Percentiles rank a stretch among this genome's conserved stretches.
Evolutionary conservation across 768 basidiomycete species (phyloP).

Genomic region (Cytidiella melzeri): DNA sequence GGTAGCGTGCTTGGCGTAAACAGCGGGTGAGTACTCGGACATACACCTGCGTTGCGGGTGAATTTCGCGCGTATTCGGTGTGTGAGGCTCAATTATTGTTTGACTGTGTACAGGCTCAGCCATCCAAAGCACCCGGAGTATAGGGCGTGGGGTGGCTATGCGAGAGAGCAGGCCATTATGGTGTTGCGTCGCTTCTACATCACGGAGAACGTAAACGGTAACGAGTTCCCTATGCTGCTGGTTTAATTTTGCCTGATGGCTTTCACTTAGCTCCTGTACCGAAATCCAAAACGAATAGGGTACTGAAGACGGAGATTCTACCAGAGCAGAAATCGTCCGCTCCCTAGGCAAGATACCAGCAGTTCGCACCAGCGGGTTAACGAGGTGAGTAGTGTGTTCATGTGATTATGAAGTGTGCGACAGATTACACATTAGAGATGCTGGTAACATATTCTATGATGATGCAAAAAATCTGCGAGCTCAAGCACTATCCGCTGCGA

Average conservation of each 20-base stretch:
- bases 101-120: slow-evolving; percentile 39
- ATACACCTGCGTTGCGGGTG: not conserved
- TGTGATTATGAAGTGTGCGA: too few relatives aligned
- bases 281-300: slow-evolving; percentile 78
- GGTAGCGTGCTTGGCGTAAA: slow-evolving; percentile 92
- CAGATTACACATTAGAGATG: too few relatives aligned
- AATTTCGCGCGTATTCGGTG: not conserved
- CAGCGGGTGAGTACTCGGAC: slow-evolving; percentile 41
- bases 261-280: slow-evolving; percentile 70
- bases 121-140: slow-evolving; percentile 77
- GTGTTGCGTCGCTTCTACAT: slow-evolving; percentile 60
- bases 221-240: slow-evolving; percentile 17
- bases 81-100: not conserved
- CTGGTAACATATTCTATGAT: not conserved
- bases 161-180: slow-evolving; percentile 55
- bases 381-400: not conserved
- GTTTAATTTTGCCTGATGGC: not conserved
- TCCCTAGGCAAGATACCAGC: not conserved
- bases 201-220: slow-evolving; percentile 90
- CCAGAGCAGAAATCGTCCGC: not conserved
- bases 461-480: not conserved
- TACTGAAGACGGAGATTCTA: slow-evolving; percentile 77
- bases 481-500: not conserved
- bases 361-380: not conserved
- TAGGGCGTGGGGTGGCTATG: slow-evolving; percentile 48